Evolutionary conservation across 306 rosid genomes (phyloP).

Genomic region (Corylus americana): DNA sequence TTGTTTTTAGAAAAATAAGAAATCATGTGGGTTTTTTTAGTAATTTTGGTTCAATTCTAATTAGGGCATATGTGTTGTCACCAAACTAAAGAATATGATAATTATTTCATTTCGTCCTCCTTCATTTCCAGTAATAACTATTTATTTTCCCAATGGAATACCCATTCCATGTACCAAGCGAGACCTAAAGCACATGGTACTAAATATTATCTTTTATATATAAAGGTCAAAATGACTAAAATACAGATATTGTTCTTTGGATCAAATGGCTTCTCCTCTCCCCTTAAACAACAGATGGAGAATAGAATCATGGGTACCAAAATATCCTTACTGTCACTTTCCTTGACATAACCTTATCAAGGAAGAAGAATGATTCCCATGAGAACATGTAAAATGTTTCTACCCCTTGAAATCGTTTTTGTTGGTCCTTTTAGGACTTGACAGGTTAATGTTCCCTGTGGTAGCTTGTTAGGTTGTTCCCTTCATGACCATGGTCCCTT

Average conservation of each 20-base stretch:
- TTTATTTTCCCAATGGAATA: too few relatives aligned
- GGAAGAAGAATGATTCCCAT: neutral
- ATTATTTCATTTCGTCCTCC: too few relatives aligned
- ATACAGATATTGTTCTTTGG: neutral
- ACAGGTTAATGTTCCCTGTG: neutral
- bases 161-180: too few relatives aligned
- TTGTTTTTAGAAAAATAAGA: too few relatives aligned
- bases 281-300: neutral
- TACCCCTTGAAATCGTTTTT: neutral
- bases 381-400: neutral
- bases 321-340: neutral
- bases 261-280: neutral
- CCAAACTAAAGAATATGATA: too few relatives aligned
- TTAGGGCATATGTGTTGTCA: too few relatives aligned
- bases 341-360: neutral
- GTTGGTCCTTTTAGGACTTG: neutral
- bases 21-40: too few relatives aligned
- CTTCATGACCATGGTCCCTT: conserved; percentile 30
- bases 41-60: too few relatives aligned
- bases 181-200: neutral
- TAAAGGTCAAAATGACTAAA: neutral
- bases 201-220: neutral
- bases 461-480: conserved; percentile 27
- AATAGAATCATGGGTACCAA: neutral
- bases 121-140: too few relatives aligned